These are phyloP conservation scores for Dictyostelium capitatum DNA, from an alignment of 78 protist species.

Conservation along the genomic window DNA sequence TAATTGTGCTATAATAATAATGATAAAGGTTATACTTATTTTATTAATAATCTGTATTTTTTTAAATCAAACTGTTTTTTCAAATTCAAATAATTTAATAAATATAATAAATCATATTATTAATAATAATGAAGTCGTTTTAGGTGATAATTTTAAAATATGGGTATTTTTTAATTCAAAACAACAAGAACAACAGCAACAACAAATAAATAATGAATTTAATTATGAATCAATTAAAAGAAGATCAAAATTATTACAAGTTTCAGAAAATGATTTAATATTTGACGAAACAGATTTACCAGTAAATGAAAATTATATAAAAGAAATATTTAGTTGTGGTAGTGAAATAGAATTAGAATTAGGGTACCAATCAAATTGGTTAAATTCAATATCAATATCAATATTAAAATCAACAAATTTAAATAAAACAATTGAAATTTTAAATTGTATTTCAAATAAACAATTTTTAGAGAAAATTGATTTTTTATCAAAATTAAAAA, in stretches of 20 bases:
- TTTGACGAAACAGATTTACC: conserved; percentile 36
- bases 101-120: no score
- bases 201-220: not conserved
- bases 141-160: not conserved
- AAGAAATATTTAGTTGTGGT: not conserved
- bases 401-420: not conserved
- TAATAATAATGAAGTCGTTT: no score
- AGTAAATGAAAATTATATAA: conserved; percentile 8
- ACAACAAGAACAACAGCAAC: not conserved
- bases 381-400: conserved; percentile 47
- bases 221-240: conserved; percentile 13
- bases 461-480: conserved; percentile 28
- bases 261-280: not conserved
- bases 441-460: conserved; percentile 27
- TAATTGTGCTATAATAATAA: no score
- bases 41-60: no score
- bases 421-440: not conserved
- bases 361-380: conserved; percentile 43
- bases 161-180: conserved; percentile 10
- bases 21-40: no score
- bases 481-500: conserved; percentile 3
- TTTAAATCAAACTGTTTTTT: no score
- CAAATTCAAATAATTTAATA: no score
- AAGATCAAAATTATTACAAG: conserved; percentile 4
- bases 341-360: not conserved